Conservation (phyloP, 176 grass and related monocot genomes). For the Juncus inflexus region DNA sequence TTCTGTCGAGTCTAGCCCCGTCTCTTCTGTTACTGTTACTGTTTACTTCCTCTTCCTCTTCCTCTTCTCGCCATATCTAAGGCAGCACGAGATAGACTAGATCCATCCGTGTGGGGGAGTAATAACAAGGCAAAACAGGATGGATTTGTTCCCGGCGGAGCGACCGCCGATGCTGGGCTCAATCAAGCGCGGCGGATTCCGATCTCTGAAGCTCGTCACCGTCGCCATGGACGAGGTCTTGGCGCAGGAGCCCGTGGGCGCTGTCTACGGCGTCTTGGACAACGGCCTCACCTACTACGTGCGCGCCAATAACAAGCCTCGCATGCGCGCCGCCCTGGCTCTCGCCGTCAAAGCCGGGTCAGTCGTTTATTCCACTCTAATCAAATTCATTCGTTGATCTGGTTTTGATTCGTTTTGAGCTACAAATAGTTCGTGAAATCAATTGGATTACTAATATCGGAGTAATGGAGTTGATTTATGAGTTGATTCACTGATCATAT, state of each 20-base stretch:
- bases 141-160: constrained; percentile 86
- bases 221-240: constrained; percentile 74
- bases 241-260: constrained; percentile 62
- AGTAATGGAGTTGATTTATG: constrained; percentile 7
- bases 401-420: no score
- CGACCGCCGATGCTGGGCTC: constrained; percentile 23
- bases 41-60: neutral
- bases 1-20: neutral
- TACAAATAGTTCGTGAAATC: no score
- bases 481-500: constrained; percentile 1
- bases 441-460: neutral
- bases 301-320: constrained; percentile 77
- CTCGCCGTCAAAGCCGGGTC: constrained; percentile 99
- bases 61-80: neutral
- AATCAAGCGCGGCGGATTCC: constrained; percentile 66
- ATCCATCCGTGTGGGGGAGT: neutral
- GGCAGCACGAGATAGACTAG: neutral
- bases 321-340: constrained; percentile 92
- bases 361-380: constrained; percentile 27
- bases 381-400: constrained; percentile 4
- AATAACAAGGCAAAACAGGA: constrained; percentile 8
- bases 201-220: constrained; percentile 74
- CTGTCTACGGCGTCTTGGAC: constrained; percentile 64
- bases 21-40: neutral
- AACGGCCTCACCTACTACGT: constrained; percentile 98